These are phyloP conservation scores for Sarocladium brachiariae DNA, from an alignment of 2,329 filamentous ascomycete genomes.

Conservation along the genomic window DNA sequence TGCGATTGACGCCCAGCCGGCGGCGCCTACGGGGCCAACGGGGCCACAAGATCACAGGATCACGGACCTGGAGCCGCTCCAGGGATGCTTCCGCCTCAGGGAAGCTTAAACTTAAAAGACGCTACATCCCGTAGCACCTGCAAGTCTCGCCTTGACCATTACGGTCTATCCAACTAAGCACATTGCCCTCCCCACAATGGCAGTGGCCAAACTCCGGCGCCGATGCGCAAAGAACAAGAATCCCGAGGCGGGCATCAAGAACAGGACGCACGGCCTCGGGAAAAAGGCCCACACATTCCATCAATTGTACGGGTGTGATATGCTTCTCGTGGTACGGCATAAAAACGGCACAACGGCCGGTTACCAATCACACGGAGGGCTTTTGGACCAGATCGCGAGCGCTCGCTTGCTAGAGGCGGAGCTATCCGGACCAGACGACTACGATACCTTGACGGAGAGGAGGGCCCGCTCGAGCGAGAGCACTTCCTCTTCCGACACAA, in stretches of 20 bases:
- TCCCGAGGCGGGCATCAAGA: not conserved
- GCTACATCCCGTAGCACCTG: not conserved
- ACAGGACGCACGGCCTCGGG: not conserved
- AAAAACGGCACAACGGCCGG: not conserved
- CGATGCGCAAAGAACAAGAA: not conserved
- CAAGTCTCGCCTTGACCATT: not conserved
- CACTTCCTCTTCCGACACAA: not conserved
- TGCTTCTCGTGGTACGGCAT: not conserved
- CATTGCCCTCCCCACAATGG: not conserved
- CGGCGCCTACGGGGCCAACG: not conserved
- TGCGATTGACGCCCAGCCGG: not conserved
- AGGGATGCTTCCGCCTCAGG: not conserved
- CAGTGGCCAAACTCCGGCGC: not conserved
- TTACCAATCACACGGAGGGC: not conserved
- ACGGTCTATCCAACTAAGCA: not conserved
- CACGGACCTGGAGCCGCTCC: not conserved
- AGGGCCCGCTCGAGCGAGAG: not conserved
- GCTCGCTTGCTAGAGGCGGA: not conserved
- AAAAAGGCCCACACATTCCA: not conserved
- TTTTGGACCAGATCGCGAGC: not conserved
- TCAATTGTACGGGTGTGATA: not conserved
- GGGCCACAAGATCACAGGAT: too few species aligned
- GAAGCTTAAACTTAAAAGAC: not conserved
- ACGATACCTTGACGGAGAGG: not conserved
- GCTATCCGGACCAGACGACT: not conserved